Evolutionary conservation across 441 rosid species (phyloP), one percentile per base, ranked within the genome.

Genomic region (Raphanus hybrid): DNA sequence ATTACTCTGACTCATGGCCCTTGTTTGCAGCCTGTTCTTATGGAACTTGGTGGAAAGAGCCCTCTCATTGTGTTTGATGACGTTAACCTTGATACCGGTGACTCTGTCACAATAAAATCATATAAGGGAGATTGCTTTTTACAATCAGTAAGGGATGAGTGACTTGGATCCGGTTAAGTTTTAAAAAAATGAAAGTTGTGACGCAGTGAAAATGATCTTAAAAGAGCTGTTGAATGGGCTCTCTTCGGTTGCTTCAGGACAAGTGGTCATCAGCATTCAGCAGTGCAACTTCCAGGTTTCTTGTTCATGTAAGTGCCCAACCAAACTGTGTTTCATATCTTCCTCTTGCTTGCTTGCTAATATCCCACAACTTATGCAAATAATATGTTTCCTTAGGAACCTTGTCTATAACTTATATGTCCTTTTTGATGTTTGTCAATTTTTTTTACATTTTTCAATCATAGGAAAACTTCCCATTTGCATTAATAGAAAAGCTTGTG

Each of bases 31-130:
- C 97, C 98, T 68, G 94, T 93, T 78, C 84, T 89, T 15, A 80
- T 95, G 90, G 90, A 95, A 86, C 95, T 95, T 57, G 99, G 99
- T 73, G 99, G 99, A 32, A 95, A 95, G 82, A 91, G 97, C 75
- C 98, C 98, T 34, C 88, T 95, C 64, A 73, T 95, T 83, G 96
- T 92, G 70, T 95, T 95, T 84, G 97, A 95, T 77, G 97, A 93
- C 79, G 93, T 89, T 78, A 93, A 93, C 8, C 83, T 95, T 70
- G 97, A 95, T 60, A 91, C 88, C 78, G 97, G 96, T 94, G 66
- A 52, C 1, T 29, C 85, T 77, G 68, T 67, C 32, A 73, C 70
- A 48, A 26, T 45, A 48, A 63, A 61, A 14, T 62, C 12, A 7
- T 3, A 50, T 29, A 60, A 23, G 11, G 29, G 27, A 20, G 9